Base-by-base conservation (phyloP, 106 monocot species). In the Xerophyta viscosa region DNA sequence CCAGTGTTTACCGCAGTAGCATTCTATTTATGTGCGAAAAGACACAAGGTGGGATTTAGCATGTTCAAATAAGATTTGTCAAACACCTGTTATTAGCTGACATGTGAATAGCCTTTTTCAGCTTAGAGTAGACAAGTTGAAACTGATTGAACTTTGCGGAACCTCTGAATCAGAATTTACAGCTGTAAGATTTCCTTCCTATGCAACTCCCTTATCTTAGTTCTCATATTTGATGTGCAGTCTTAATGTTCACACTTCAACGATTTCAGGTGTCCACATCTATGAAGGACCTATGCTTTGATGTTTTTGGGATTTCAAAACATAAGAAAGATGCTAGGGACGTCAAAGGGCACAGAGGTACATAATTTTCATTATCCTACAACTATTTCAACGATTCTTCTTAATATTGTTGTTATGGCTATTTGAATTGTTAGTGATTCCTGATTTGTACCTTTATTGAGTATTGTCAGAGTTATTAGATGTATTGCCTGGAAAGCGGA, bases 1-100 rank as follows among this genome's bases (percentile, higher is more conserved):
- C 86, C 98, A 24, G 98, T 98, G 15, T 98, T 98, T 55, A 98
- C 86, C 27, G 89, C 89, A 24, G 98, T 90, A 57, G 82, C 86
- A 31, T 98, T 98, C 57, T 98, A 86, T 59, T 61, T 98, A 27
- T 98, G 79, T 52, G 89, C 90, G n/a, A 98, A 90, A 69, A 86
- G 66, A 48, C 86, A 90, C n/a, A 92, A 92, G 87, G 92, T 98
- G 48, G 19, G 20, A 20, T 18, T 10, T 41, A 6, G 13, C 2
- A 5, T 42, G 52, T 24, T 22, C 4, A 15, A 20, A 36, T 36
- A n/a, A n/a, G n/a, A 36, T 36, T 36, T 5, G 33, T 11, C 5
- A 11, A 36, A 36, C 11, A 11, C 33, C 33, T 36, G 11, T 6
- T 36, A 36, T 36, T 6, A 36, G 33, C 33, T 36, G 11, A 36